Evolutionary conservation across 2,329 filamentous ascomycete species (phyloP), one percentile per base, ranked within the genome.

Genomic region (Scedosporium boydii): DNA sequence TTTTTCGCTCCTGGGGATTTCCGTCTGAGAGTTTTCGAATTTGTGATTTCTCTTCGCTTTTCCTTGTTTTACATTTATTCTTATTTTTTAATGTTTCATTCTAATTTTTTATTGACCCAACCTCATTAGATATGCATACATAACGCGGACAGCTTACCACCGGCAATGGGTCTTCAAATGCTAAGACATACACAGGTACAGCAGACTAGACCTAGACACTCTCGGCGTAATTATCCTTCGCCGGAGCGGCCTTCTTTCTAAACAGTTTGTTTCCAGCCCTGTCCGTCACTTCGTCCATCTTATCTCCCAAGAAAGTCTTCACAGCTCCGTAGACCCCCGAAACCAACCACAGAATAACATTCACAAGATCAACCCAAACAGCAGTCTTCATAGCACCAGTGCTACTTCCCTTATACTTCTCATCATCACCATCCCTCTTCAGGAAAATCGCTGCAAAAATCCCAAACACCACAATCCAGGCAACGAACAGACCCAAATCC

Each of bases 381-480:
- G 87, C 87, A 64, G 82, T 79, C 74, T 88, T 87, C 89, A 91
- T 91, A 6, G 70, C 60, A 3, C 69, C 65, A 0, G 76, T 77
- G 64, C 71, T 77, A 55, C 70, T 72, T 34, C 76, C 77, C 70
- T 80, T 74, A 71, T 79, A 80, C 48, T 70, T 65, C 48, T 72
- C 68, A 41, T 77, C 75, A 63, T 87, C 80, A 62, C 79, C 80
- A 65, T 85, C 73, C 59, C 83, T 80, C 41, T 79, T 72, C 63
- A 91, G 83, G 74, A 88, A 92, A 75, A 90, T 85, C 64, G 79
- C 82, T 14, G 85, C 89, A 67, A 92, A 91, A 64, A 89, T 81
- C 29, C 87, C 89, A 70, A 91, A 91, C 2, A 88, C 78, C 14
- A 85, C 80, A 64, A 89, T 76, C 85, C 87, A 92, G 2, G 74